These are phyloP conservation scores for Malassezia pachydermatis DNA, from an alignment of 1,284 basidiomycete genomes.

Conservation along the genomic window DNA sequence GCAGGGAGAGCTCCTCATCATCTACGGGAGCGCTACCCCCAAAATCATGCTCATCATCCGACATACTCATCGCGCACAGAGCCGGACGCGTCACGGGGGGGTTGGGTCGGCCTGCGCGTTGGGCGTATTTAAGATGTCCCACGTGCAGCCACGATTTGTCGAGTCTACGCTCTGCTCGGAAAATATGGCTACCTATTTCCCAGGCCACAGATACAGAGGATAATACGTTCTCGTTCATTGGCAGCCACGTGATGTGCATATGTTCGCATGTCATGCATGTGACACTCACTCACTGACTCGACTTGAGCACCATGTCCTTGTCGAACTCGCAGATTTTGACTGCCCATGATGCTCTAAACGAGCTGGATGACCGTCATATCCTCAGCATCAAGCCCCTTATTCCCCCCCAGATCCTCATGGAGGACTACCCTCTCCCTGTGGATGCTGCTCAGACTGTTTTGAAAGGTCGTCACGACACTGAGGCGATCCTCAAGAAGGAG, in stretches of 20 bases:
- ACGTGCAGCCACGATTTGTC: too few species aligned
- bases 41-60: conserved; percentile 65
- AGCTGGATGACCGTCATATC: conserved; percentile 44
- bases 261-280: too few species aligned
- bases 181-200: too few species aligned
- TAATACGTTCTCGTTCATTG: too few species aligned
- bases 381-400: conserved; percentile 42
- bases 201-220: too few species aligned
- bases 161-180: too few species aligned
- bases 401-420: conserved; percentile 42
- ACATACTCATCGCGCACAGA: conserved; percentile 54
- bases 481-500: conserved; percentile 35
- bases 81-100: not conserved
- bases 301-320: not conserved
- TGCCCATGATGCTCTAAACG: conserved; percentile 39
- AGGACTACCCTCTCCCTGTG: conserved; percentile 40
- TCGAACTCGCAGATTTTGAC: too few species aligned
- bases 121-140: conserved; percentile 6
- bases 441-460: conserved; percentile 33
- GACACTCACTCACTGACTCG: not conserved
- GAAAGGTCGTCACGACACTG: conserved; percentile 28
- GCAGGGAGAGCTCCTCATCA: conserved; percentile 86
- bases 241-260: too few species aligned
- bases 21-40: conserved; percentile 50
- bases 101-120: not conserved